These are phyloP conservation scores for Nissolia schottii DNA, from an alignment of 306 rosid genomes.

Conservation along the genomic window DNA sequence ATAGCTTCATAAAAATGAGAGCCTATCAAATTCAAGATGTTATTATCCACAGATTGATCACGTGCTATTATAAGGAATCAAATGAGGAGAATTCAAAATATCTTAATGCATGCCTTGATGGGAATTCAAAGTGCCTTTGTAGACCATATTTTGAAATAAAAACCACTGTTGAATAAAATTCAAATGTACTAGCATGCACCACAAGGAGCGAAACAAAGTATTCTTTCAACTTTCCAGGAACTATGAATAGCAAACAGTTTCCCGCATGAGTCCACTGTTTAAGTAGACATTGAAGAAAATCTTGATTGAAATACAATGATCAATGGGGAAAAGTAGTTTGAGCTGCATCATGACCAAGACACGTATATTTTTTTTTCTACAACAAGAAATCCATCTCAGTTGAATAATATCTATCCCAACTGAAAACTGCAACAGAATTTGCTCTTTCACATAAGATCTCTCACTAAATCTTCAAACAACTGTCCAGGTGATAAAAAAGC, in stretches of 20 bases:
- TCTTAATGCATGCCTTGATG: background rate
- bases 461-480: background rate
- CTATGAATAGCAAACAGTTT: background rate
- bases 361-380: conserved; percentile 11
- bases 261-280: background rate
- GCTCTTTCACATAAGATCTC: background rate
- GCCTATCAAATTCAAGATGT: background rate
- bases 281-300: background rate
- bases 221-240: background rate
- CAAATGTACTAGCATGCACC: conserved; percentile 14
- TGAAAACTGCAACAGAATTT: background rate
- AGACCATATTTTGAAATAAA: background rate
- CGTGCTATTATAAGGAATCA: background rate
- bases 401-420: background rate
- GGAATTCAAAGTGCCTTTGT: background rate
- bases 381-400: background rate
- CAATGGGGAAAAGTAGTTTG: background rate
- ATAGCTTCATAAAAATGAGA: background rate
- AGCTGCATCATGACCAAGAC: background rate
- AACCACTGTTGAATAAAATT: background rate
- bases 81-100: background rate
- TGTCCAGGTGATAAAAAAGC: background rate
- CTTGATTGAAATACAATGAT: background rate
- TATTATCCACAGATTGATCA: background rate
- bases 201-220: background rate